These are phyloP conservation scores for Dipodascus geniculatus DNA, from an alignment of 805 yeast genomes.

Conservation along the genomic window DNA sequence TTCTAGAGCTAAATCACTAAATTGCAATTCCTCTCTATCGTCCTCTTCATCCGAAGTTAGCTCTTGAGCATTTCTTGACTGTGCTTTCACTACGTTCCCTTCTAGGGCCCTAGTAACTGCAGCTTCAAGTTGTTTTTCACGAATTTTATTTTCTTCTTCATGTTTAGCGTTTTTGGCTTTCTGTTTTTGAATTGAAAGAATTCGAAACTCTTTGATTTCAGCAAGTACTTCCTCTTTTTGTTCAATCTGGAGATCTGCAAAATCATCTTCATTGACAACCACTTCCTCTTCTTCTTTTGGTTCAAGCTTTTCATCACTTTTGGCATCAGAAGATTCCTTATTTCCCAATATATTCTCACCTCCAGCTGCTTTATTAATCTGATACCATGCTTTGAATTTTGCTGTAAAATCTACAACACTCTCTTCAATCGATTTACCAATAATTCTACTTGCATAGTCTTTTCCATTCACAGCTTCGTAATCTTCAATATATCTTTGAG, in stretches of 20 bases:
- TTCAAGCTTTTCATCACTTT: not conserved
- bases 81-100: not conserved
- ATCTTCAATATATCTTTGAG: not conserved
- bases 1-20: constrained; percentile 1
- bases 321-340: not conserved
- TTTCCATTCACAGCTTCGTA: not conserved
- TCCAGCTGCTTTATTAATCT: not conserved
- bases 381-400: constrained; percentile 1
- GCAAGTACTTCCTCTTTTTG: not conserved
- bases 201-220: constrained; percentile 15
- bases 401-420: not conserved
- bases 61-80: not conserved
- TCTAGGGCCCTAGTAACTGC: not conserved
- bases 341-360: not conserved
- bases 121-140: not conserved
- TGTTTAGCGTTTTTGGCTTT: not conserved
- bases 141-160: not conserved
- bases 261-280: not conserved
- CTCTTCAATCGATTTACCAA: not conserved
- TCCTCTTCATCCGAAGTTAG: constrained; percentile 1
- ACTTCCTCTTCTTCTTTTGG: constrained; percentile 2
- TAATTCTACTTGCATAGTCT: not conserved
- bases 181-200: constrained; percentile 7
- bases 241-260: constrained; percentile 6
- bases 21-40: constrained; percentile 7